Base-by-base conservation (phyloP, 2,329 filamentous ascomycete species). In the Periconia sp. region DNA sequence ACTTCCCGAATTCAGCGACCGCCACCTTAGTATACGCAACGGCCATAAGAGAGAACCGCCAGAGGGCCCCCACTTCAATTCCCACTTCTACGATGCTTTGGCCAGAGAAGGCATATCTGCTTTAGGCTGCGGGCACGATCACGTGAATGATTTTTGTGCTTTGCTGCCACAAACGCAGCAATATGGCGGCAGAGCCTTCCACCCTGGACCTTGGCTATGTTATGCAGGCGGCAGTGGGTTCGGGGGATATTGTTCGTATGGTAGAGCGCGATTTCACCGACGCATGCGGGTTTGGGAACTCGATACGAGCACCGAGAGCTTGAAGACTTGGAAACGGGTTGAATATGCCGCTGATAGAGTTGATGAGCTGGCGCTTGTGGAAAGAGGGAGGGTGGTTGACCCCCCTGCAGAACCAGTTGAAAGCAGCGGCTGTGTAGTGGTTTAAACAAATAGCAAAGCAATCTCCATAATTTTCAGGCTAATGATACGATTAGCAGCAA, bases 141-240 rank as follows among this genome's bases (percentile, higher is more conserved):
- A 97, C 65, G 91, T 87, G 56, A 97, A 97, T 65, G 92, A 96
- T 63, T 96, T 95, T 70, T 96, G 92, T 69, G 86, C 88, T 56
- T 45, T 60, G 38, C 51, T 63, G 40, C 62, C 52, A 56, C 59
- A 52, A 55, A 38, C 39, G 46, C 45, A 46, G 43, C 40, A 39
- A 16, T 21, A 52, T 45, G 45, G 40, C 41, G 16, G 40, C 34
- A 46, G 41, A 41, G 35, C 28, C 31, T 39, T 43, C 49, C 52
- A 57, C 32, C 35, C 30, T 42, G 30, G 37, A 7, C 51, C 45
- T 47, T 52, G 35, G 36, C 38, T 54, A 89, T 96, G 92, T 75
- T 96, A 96, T 71, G 91, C 83, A n/a, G 92, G 92, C 25, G 92
- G 87, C 19, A 81, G 84, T 16, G 92, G 92, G 2, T 95, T 96